Base-by-base conservation (phyloP, 495 filamentous ascomycete genomes). In the Trichocladium uniseriatum region DNA sequence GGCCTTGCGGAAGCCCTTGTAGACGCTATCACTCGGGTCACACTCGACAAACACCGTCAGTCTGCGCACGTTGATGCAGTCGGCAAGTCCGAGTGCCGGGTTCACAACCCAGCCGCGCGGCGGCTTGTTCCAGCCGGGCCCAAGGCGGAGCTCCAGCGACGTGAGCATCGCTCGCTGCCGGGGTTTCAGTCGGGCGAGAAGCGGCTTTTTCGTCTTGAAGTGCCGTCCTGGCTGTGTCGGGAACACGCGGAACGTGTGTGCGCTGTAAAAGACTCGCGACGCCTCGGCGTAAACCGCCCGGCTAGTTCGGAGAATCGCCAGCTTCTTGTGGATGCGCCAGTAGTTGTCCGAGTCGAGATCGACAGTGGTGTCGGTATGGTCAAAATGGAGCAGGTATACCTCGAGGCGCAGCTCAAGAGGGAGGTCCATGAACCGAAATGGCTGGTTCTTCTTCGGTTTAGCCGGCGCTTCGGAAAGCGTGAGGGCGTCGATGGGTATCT, bases 1-100 rank as follows among this genome's bases (percentile, higher is more conserved):
- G 16, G 77, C 70, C 24, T 75, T 76, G 13, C 86, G 77, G 63
- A 86, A 94, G 1, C 86, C 86, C 36, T 77, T 77, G 61, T 88
- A 91, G 3, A 83, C 63, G 24, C 75, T 74, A 56, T 86, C 77
- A 24, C 80, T 83, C 0, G 89, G 87, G 59, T 95, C 89, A 55
- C 73, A 78, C 65, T 94, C 79, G 20, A 91, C 76, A 57, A 88
- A 90, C 0, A 95, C 76, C 43, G 80, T 84, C 39, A 95, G 62
- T 11, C 71, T 75, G 34, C 76, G 72, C 18, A 85, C 72, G 38
- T 72, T 74, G 28, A 62, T 64, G 69, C 82, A 81, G 37, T 89
- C 79, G 32, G 68, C 60, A 20, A 94, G 69, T 0, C 86, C 85
- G 20, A 92, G 69, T 0, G 74, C 65, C 5, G 73, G 62, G 53